Conservation (phyloP, 2,329 filamentous ascomycete species). For the Arachnomyces sp. region DNA sequence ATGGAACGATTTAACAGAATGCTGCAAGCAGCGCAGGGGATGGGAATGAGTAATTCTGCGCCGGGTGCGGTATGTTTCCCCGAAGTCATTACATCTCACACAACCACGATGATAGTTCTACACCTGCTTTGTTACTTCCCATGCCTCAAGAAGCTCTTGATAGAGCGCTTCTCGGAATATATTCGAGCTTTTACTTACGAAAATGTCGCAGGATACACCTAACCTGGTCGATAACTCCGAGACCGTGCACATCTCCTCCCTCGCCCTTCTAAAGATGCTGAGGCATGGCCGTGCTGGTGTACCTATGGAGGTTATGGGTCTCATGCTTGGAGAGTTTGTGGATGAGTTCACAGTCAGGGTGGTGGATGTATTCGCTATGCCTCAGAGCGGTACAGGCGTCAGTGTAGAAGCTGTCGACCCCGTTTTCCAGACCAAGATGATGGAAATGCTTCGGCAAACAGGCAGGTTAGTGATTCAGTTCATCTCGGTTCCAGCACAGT, state of each 20-base stretch:
- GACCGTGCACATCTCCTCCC: slow-evolving; percentile 97
- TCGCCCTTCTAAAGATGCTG: slow-evolving; percentile 96
- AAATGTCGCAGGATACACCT: slow-evolving; percentile 62
- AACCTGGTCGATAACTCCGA: slow-evolving; percentile 98
- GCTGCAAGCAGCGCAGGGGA: slow-evolving; percentile 65
- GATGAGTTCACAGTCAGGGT: slow-evolving; percentile 98
- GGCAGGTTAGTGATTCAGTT: slow-evolving; percentile 59
- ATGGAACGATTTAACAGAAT: slow-evolving; percentile 94
- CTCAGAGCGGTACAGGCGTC: slow-evolving; percentile 94
- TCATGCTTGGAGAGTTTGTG: slow-evolving; percentile 98
- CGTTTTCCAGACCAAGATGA: slow-evolving; percentile 99
- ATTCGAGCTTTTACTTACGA: background rate
- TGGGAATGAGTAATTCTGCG: slow-evolving; percentile 37
- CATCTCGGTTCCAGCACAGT: slow-evolving; percentile 7
- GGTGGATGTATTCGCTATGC: slow-evolving; percentile 98
- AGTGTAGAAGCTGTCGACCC: slow-evolving; percentile 97
- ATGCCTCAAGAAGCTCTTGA: too few relatives aligned
- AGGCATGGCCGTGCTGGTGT: slow-evolving; percentile 95
- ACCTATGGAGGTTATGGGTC: slow-evolving; percentile 99
- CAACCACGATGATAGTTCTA: slow-evolving; percentile 8
- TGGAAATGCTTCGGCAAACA: slow-evolving; percentile 98
- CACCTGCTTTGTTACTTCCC: background rate
- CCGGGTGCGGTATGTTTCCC: slow-evolving; percentile 33
- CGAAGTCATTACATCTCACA: slow-evolving; percentile 4
- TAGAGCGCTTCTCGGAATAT: background rate